phyloP scores from a whole-genome alignment of 179 eudicot species.

The Nepenthes alata region DNA sequence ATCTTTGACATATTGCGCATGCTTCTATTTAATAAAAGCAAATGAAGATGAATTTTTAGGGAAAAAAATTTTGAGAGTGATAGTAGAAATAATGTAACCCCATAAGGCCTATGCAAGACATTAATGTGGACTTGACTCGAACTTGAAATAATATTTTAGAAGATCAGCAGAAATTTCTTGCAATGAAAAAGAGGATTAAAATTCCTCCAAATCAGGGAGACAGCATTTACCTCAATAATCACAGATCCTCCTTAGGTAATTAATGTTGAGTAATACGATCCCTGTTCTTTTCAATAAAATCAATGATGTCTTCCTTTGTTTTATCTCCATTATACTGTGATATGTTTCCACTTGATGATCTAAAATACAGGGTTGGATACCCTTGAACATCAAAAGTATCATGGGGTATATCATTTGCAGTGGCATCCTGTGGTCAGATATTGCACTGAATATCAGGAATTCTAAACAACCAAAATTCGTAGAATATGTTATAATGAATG shows the following conservation, averaged over 20 bases:
- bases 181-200: too few relatives aligned
- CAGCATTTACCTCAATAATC: conserved; percentile 28
- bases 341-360: conserved; percentile 65
- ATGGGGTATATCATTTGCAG: conserved; percentile 63
- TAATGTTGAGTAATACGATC: conserved; percentile 22
- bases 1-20: too few relatives aligned
- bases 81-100: too few relatives aligned
- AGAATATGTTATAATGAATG: neutral
- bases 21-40: too few relatives aligned
- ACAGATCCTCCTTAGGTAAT: conserved; percentile 54
- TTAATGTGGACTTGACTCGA: too few relatives aligned
- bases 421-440: conserved; percentile 50
- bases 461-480: neutral
- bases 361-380: conserved; percentile 73
- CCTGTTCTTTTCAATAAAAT: conserved; percentile 50
- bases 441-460: neutral
- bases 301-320: conserved; percentile 61
- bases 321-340: conserved; percentile 49
- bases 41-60: too few relatives aligned
- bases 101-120: too few relatives aligned
- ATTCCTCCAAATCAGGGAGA: too few relatives aligned
- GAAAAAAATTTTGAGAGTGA: too few relatives aligned
- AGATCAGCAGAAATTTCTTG: too few relatives aligned
- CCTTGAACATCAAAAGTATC: conserved; percentile 66
- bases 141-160: too few relatives aligned